Percentiles rank a stretch among this genome's conserved stretches.
Conservation (phyloP, 2,329 filamentous ascomycete genomes). For the Fusarium transvaalense region DNA sequence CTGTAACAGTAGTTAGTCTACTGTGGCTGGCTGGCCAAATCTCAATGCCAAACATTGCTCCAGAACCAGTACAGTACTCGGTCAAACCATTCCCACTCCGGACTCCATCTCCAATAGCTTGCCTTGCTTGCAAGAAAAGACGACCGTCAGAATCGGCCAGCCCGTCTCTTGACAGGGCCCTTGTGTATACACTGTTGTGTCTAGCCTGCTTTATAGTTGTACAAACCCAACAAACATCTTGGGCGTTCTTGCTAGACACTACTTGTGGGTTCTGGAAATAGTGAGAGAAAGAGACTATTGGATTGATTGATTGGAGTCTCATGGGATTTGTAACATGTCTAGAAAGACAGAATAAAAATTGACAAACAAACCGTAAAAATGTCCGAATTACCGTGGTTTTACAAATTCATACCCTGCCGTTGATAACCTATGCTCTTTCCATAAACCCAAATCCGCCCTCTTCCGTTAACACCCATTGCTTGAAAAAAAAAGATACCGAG, state of each 20-base stretch:
- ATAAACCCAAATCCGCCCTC: background rate
- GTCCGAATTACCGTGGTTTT: constrained; percentile 28
- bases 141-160: background rate
- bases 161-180: background rate
- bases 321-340: background rate
- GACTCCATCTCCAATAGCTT: constrained; percentile 17
- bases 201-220: background rate
- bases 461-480: constrained; percentile 20
- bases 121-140: background rate
- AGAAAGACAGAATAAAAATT: background rate
- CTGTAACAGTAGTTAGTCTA: constrained; percentile 12
- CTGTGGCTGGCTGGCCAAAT: constrained; percentile 36
- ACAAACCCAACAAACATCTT: background rate
- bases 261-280: background rate
- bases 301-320: background rate
- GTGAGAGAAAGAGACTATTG: background rate
- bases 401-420: constrained; percentile 3
- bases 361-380: background rate
- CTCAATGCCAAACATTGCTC: constrained; percentile 23
- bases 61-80: background rate
- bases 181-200: background rate
- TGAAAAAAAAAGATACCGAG: constrained; percentile 33
- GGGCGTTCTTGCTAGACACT: background rate
- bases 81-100: constrained; percentile 35
- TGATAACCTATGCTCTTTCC: background rate